Percentiles rank a stretch among this genome's conserved stretches.
Conservation (phyloP, 257 asterid genomes). For the Ajuga chamaepitys region DNA sequence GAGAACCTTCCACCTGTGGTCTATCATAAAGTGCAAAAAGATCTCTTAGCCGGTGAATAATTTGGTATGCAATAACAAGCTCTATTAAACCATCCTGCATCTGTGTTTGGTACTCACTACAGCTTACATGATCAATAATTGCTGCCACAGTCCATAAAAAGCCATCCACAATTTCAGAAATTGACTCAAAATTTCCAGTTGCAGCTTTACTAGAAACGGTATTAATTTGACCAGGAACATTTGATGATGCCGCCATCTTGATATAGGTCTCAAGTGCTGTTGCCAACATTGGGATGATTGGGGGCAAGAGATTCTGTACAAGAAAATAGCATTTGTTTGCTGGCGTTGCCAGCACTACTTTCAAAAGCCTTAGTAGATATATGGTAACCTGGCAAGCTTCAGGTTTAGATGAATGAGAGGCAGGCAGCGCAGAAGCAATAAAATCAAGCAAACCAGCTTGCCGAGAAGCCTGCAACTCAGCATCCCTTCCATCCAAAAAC, state of each 20-base stretch:
- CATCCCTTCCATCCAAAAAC: slow-evolving; percentile 93
- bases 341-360: slow-evolving; percentile 48
- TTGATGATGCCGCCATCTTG: slow-evolving; percentile 83
- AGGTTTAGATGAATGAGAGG: slow-evolving; percentile 91
- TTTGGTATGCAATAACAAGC: slow-evolving; percentile 84
- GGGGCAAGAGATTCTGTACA: slow-evolving; percentile 92
- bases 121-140: slow-evolving; percentile 61
- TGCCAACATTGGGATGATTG: slow-evolving; percentile 91
- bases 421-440: slow-evolving; percentile 97
- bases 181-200: slow-evolving; percentile 48
- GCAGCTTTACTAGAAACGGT: slow-evolving; percentile 48
- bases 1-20: slow-evolving; percentile 94
- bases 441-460: slow-evolving; percentile 97
- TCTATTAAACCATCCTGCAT: slow-evolving; percentile 88
- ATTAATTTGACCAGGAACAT: slow-evolving; percentile 50
- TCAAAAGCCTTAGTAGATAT: slow-evolving; percentile 78
- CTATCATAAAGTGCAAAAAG: slow-evolving; percentile 97
- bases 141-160: slow-evolving; percentile 76
- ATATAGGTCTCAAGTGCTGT: slow-evolving; percentile 90
- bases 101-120: slow-evolving; percentile 56
- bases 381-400: slow-evolving; percentile 91
- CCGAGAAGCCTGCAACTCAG: slow-evolving; percentile 94
- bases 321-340: slow-evolving; percentile 84
- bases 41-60: slow-evolving; percentile 87
- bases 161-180: slow-evolving; percentile 77